Conservation (phyloP, 2,329 filamentous ascomycete species). For the Tolypocladium ovalisporum region DNA sequence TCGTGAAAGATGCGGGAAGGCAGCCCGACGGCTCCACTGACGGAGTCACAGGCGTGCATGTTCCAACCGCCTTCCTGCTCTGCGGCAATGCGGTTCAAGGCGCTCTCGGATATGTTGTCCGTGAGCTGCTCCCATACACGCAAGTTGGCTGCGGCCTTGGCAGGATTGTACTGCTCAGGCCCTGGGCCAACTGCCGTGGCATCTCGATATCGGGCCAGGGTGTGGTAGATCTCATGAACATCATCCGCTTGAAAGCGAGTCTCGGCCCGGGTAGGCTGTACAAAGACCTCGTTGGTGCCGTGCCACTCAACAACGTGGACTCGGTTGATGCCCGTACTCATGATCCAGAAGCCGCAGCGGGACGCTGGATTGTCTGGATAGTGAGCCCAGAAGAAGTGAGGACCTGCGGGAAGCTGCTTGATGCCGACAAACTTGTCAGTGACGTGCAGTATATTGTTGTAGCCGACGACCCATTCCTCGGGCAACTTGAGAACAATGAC, state of each 20-base stretch:
- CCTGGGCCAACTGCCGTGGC: conserved; percentile 14
- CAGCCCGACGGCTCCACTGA: conserved; percentile 29
- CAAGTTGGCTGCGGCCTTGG: conserved; percentile 11
- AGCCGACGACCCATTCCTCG: conserved; percentile 38
- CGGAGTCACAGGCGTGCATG: conserved; percentile 41
- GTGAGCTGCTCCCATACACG: conserved; percentile 44
- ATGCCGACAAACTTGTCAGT: conserved; percentile 40
- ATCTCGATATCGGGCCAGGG: conserved; percentile 34
- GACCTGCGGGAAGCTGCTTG: conserved; percentile 40
- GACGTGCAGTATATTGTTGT: conserved; percentile 39
- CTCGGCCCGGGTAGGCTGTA: conserved; percentile 35
- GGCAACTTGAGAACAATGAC: conserved; percentile 43
- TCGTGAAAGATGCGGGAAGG: conserved; percentile 28
- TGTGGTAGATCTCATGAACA: conserved; percentile 24
- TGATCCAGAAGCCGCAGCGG: conserved; percentile 48
- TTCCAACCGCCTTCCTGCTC: conserved; percentile 32
- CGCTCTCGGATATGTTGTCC: conserved; percentile 29
- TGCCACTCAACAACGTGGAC: conserved; percentile 45
- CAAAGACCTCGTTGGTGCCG: conserved; percentile 40
- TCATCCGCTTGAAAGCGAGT: conserved; percentile 31
- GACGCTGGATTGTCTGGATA: conserved; percentile 34
- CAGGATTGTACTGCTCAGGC: conserved; percentile 8
- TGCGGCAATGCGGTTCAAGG: conserved; percentile 38
- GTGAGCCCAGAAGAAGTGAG: conserved; percentile 50
- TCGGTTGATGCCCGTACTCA: conserved; percentile 20